Evolutionary conservation across 2,329 filamentous ascomycete genomes (phyloP).

Genomic region (Sphaerulina populicola): DNA sequence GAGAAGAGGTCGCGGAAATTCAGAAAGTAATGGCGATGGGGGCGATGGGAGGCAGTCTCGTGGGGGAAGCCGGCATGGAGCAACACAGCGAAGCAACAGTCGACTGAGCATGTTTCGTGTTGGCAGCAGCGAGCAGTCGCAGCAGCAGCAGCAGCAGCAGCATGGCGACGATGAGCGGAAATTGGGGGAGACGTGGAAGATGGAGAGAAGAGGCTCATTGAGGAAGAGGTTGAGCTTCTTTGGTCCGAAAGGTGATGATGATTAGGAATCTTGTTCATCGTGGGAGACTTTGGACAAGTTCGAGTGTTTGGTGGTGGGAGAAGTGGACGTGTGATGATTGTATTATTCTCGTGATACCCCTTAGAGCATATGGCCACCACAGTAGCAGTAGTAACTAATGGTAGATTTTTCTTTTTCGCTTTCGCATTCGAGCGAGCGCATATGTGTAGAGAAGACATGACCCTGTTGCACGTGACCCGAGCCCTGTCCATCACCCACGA

Average conservation of each 20-base stretch:
- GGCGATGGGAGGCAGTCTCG: conserved; percentile 22
- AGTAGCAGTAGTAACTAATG: background rate
- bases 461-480: too few relatives aligned
- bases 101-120: conserved; percentile 25
- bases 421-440: too few relatives aligned
- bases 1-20: conserved; percentile 11
- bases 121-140: background rate
- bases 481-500: too few relatives aligned
- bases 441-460: too few relatives aligned
- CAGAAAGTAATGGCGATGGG: conserved; percentile 15
- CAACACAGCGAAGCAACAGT: conserved; percentile 21
- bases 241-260: conserved; percentile 28
- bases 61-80: background rate
- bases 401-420: too few relatives aligned
- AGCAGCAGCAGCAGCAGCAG: conserved; percentile 8
- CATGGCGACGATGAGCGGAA: conserved; percentile 1
- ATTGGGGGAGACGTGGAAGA: background rate
- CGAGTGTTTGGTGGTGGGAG: background rate
- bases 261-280: too few relatives aligned
- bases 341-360: conserved; percentile 1
- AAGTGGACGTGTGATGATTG: background rate
- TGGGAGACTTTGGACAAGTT: background rate
- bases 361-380: background rate
- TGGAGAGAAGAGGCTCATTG: conserved; percentile 35
- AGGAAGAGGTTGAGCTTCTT: conserved; percentile 72